phyloP scores from a whole-genome alignment of 768 basidiomycete genomes.

The Kwoniella botswanensis region DNA sequence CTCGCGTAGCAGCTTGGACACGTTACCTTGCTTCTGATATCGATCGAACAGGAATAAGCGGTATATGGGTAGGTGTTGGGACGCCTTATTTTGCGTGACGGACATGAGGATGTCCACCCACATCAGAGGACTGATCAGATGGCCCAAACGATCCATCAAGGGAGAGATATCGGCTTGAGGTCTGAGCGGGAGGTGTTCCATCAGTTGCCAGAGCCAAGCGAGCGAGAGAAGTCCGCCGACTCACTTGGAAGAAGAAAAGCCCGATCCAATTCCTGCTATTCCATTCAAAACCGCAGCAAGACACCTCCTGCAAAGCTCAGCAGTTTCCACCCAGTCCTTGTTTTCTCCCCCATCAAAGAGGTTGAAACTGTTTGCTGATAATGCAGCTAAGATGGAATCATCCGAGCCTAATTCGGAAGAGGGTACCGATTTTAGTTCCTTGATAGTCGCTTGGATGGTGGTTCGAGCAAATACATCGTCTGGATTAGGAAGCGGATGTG shows the following conservation, averaged over 20 bases:
- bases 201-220: too few relatives aligned
- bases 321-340: conserved; percentile 9
- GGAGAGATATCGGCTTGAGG: conserved; percentile 1
- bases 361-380: conserved; percentile 12
- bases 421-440: conserved; percentile 2
- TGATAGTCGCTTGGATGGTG: conserved; percentile 7
- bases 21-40: neutral
- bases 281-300: neutral
- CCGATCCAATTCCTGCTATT: conserved; percentile 8
- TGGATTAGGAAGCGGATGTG: neutral
- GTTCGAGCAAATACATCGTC: conserved; percentile 21
- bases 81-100: conserved; percentile 19
- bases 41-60: conserved; percentile 9
- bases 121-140: conserved; percentile 18
- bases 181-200: neutral
- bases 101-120: conserved; percentile 32
- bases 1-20: conserved; percentile 10
- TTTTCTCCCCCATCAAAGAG: conserved; percentile 10
- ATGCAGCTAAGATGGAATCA: conserved; percentile 5
- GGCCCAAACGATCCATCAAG: conserved; percentile 18
- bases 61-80: conserved; percentile 19
- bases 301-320: conserved; percentile 10
- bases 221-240: neutral
- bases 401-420: neutral
- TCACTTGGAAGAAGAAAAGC: neutral